Base-by-base conservation (phyloP, 2,329 filamentous ascomycete genomes). In the Blastomyces percursus region DNA sequence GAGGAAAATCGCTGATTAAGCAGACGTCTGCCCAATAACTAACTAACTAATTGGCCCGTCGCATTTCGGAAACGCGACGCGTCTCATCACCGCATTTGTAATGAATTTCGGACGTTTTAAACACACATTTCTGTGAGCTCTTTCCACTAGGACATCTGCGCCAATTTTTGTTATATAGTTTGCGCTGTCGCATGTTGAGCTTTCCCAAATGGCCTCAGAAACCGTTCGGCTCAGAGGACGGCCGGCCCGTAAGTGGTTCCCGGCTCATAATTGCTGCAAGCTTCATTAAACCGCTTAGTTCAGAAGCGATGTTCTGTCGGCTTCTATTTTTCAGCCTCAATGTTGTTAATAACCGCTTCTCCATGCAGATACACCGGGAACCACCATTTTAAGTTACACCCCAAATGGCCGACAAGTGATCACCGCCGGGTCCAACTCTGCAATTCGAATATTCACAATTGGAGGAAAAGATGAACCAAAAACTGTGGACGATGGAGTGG, bases 351-450 rank as follows among this genome's bases (percentile, higher is more conserved):
- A 27, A 52, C 30, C 11, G 44, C 11, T 30, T 59, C 19, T 24
- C 35, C 16, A 52, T 56, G 32, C 62, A 86, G 85, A 99, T 76
- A 92, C 91, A 2, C 87, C 89, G 61, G 95, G 95, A 66, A 85
- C 86, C 63, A 97, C 95, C 2, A 91, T 86, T 69, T 86, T 95
- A 68, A 84, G 89, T 66, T 97, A 97, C 76, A 96, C 92, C 0
- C 90, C 91, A 7, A 87, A 96, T 74, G 94, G 95, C 65, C 84
- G 83, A 68, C 90, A 89, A 69, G 82, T 99, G 63, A 85, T 97
- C 67, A 97, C 94, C 12, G 92, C 91, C 64, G 94, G 94, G 66
- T 88, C 90, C 64, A 96, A 97, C 78, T 95, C 95, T 71, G 91
- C 90, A 8, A 91, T 96, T 70, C 89, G 95, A 59, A 84, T 97